These are phyloP conservation scores for Neurospora sp. DNA, from an alignment of 2,329 filamentous ascomycete genomes.

Conservation along the genomic window DNA sequence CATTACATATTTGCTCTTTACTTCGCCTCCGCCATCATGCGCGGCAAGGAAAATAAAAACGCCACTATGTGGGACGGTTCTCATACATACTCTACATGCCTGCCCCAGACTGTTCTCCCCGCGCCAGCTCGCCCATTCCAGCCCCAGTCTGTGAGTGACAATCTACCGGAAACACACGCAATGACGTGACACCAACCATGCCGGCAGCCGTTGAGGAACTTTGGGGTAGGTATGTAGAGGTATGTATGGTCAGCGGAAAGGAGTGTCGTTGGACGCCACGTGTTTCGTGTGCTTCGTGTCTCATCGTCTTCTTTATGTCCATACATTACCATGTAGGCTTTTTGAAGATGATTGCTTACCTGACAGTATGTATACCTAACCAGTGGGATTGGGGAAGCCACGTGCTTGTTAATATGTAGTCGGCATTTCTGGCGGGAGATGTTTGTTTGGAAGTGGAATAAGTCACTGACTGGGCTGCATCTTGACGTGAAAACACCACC, in stretches of 20 bases:
- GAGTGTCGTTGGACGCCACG: conserved; percentile 4
- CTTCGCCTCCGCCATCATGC: not conserved
- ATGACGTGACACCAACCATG: not conserved
- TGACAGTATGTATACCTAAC: not conserved
- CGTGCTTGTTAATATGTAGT: not conserved
- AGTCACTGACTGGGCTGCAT: not conserved
- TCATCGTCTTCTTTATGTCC: not conserved
- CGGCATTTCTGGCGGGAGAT: not conserved
- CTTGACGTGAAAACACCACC: not conserved
- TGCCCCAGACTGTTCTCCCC: not conserved
- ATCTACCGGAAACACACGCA: not conserved
- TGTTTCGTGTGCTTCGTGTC: conserved; percentile 3
- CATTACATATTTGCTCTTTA: not conserved
- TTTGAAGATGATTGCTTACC: not conserved
- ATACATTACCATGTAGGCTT: too few relatives aligned
- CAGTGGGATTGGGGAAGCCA: not conserved
- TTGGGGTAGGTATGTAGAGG: not conserved
- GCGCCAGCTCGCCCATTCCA: not conserved
- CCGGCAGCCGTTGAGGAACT: not conserved
- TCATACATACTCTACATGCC: not conserved
- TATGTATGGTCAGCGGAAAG: not conserved
- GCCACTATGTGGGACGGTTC: not conserved
- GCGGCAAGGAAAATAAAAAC: not conserved
- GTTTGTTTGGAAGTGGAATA: not conserved
- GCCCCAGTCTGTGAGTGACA: not conserved